Evolutionary conservation across 1,284 basidiomycete species (phyloP).

Genomic region (Apiotrichum gamsii): DNA sequence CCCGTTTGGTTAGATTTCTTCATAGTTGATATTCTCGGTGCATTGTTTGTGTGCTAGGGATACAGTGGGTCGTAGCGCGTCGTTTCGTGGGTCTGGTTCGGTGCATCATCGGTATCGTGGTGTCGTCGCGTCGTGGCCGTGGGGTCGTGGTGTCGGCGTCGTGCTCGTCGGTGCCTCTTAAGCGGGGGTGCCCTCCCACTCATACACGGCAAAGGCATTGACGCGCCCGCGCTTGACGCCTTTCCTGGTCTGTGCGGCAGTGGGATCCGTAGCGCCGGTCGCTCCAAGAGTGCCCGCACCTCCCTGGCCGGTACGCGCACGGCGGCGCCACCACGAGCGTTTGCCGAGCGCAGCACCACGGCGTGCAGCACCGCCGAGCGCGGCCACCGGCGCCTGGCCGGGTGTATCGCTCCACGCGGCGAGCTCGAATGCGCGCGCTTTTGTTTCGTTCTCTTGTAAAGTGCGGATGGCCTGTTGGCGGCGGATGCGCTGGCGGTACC

Average conservation of each 20-base stretch:
- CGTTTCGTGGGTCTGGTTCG: no score
- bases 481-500: conserved; percentile 29
- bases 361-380: neutral
- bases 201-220: conserved; percentile 40
- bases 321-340: conserved; percentile 13
- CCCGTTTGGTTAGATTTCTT: neutral
- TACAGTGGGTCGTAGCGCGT: neutral
- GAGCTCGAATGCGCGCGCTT: conserved; percentile 39
- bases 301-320: neutral
- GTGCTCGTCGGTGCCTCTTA: neutral
- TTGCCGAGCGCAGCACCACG: no score
- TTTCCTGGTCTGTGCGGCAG: no score
- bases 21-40: neutral
- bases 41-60: neutral
- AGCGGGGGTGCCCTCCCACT: conserved; percentile 41
- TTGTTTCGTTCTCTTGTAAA: conserved; percentile 28
- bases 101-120: no score
- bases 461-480: conserved; percentile 27
- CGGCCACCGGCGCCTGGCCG: conserved; percentile 24
- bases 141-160: neutral
- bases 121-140: no score
- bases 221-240: conserved; percentile 31
- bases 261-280: no score
- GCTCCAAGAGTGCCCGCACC: no score
- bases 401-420: conserved; percentile 43